A percentile compares a stretch with the other conserved stretches of the same genome.
These are phyloP conservation scores for Dactylellina parvicollis DNA, from an alignment of 2,329 filamentous ascomycete species.

Conservation along the genomic window DNA sequence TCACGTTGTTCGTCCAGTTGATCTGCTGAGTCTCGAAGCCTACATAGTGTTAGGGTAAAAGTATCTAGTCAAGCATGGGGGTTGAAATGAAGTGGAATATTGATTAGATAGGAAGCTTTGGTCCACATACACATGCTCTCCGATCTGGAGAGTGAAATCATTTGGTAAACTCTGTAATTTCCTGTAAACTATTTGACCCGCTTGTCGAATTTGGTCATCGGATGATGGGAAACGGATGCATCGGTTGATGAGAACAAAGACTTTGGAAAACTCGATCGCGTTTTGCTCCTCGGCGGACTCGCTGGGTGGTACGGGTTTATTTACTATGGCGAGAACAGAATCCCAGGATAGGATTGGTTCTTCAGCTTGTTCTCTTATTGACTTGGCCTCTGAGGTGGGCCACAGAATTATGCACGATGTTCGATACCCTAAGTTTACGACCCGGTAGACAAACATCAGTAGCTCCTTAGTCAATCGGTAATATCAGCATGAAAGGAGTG, in stretches of 20 bases:
- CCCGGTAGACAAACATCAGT: neutral
- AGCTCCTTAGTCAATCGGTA: neutral
- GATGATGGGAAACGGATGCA: constrained; percentile 27
- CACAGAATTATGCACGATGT: constrained; percentile 45
- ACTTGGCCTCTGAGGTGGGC: constrained; percentile 33
- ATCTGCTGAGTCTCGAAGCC: neutral
- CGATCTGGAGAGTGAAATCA: neutral
- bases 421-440: constrained; percentile 25
- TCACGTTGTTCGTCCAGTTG: neutral
- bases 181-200: constrained; percentile 11
- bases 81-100: neutral
- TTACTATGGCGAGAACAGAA: constrained; percentile 13
- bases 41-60: neutral
- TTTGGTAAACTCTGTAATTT: constrained; percentile 12
- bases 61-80: neutral
- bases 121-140: constrained; percentile 1
- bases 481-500: no score
- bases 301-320: neutral
- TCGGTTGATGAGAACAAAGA: constrained; percentile 20
- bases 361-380: constrained; percentile 20
- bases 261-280: constrained; percentile 12
- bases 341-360: constrained; percentile 36
- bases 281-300: neutral
- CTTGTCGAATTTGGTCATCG: constrained; percentile 20
- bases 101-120: neutral